Conservation (phyloP, 1,139 yeast species). For the Geotrichum cucujoidarum region DNA sequence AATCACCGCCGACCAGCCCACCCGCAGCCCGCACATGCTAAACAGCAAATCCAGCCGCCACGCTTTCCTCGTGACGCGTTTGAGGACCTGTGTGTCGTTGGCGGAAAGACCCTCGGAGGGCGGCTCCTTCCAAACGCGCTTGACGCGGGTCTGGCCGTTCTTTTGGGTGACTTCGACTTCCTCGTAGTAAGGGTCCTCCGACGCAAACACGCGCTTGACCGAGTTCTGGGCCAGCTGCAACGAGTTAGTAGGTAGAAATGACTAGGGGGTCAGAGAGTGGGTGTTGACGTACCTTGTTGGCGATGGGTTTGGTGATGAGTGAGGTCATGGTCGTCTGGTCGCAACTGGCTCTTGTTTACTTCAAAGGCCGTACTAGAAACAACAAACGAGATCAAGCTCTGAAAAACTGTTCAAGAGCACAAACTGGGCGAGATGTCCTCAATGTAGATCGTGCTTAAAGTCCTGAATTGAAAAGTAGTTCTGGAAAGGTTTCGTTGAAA, state of each 20-base stretch:
- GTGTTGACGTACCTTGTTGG: constrained; percentile 2
- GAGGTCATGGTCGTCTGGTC: constrained; percentile 5
- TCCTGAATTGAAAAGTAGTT: no score
- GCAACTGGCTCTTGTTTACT: not conserved
- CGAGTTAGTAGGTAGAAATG: not conserved
- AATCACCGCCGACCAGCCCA: constrained; percentile 71
- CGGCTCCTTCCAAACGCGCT: constrained; percentile 35
- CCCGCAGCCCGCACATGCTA: constrained; percentile 55
- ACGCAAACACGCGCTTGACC: constrained; percentile 2
- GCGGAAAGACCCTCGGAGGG: constrained; percentile 52
- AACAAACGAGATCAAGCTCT: no score
- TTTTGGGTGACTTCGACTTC: constrained; percentile 27
- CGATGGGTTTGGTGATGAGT: constrained; percentile 7
- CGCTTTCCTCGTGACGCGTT: constrained; percentile 52
- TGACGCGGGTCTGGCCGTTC: constrained; percentile 25
- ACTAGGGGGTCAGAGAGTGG: not conserved
- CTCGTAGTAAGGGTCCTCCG: constrained; percentile 14
- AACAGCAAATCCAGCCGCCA: constrained; percentile 62
- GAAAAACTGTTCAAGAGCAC: no score
- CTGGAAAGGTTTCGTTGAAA: no score
- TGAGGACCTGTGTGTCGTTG: constrained; percentile 50
- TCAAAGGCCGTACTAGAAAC: no score
- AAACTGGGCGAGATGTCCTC: no score
- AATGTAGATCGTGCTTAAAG: no score
- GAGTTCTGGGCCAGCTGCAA: not conserved